A percentile compares a stretch with the other conserved stretches of the same genome.
Evolutionary conservation across 1,139 yeast genomes (phyloP).

Genomic region (Debaryomyces subglobosus): DNA sequence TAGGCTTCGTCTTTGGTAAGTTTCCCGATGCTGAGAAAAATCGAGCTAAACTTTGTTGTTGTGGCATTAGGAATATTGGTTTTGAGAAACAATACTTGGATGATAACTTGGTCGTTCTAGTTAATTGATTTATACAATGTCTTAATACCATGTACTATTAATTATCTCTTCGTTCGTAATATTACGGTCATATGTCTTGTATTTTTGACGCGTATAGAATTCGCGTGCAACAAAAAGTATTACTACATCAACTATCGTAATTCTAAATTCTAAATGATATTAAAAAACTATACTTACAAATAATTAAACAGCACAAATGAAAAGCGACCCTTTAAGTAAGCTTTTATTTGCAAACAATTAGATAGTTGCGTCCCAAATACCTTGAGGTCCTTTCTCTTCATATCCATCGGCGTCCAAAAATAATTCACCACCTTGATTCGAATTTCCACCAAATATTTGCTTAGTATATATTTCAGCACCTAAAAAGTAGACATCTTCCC

Average conservation of each 20-base stretch:
- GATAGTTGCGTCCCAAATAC: slow-evolving; percentile 54
- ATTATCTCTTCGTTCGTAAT: neutral
- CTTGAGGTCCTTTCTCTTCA: slow-evolving; percentile 78
- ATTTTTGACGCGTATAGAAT: neutral
- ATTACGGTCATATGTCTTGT: neutral
- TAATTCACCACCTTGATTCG: slow-evolving; percentile 62
- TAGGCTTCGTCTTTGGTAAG: slow-evolving; percentile 5
- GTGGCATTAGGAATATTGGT: slow-evolving; percentile 27
- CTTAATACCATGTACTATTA: slow-evolving; percentile 4
- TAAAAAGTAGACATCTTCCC: slow-evolving; percentile 73
- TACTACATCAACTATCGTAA: neutral
- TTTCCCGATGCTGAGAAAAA: slow-evolving; percentile 29
- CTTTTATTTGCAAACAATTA: slow-evolving; percentile 13
- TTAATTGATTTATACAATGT: slow-evolving; percentile 1
- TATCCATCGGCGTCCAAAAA: slow-evolving; percentile 75
- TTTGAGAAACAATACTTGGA: neutral
- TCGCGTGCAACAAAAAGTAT: neutral
- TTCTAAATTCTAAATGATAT: neutral
- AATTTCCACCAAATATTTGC: slow-evolving; percentile 70
- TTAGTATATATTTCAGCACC: slow-evolving; percentile 90
- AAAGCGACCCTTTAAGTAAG: neutral
- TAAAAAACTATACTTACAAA: neutral
- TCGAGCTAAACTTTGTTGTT: slow-evolving; percentile 41
- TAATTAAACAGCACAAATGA: neutral
- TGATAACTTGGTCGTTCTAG: neutral